These are phyloP conservation scores for Erysimum pusillum DNA, from an alignment of 441 rosid genomes.

Conservation along the genomic window DNA sequence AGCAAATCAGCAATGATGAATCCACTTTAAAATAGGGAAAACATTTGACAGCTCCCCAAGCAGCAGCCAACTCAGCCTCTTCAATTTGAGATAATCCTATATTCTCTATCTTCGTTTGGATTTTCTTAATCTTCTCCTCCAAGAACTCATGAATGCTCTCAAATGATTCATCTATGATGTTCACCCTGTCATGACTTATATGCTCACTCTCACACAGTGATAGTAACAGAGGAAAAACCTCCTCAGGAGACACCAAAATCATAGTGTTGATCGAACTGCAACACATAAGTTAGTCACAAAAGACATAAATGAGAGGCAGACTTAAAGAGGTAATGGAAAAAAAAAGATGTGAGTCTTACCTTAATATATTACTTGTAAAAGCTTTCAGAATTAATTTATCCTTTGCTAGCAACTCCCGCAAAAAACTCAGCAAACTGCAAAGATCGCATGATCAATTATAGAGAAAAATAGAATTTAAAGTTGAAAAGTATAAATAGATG, in stretches of 20 bases:
- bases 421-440: conserved; percentile 70
- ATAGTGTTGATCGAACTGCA: conserved; percentile 77
- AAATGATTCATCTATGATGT: conserved; percentile 39
- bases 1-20: conserved; percentile 55
- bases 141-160: conserved; percentile 57
- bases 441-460: conserved; percentile 9
- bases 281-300: conserved; percentile 42
- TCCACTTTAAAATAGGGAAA: conserved; percentile 60
- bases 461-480: background rate
- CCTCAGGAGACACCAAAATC: conserved; percentile 66
- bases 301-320: background rate
- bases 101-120: conserved; percentile 48
- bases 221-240: conserved; percentile 64
- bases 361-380: conserved; percentile 63
- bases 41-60: conserved; percentile 76
- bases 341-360: conserved; percentile 51
- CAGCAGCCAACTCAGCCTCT: conserved; percentile 58
- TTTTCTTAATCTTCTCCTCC: conserved; percentile 48
- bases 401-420: conserved; percentile 63
- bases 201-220: conserved; percentile 67
- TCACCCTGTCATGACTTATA: conserved; percentile 51
- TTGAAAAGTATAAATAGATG: conserved; percentile 31
- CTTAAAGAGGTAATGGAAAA: background rate
- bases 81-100: conserved; percentile 48
- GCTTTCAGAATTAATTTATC: conserved; percentile 53